Evolutionary conservation across 371 early-diverging fungal species (phyloP), one percentile per base, ranked within the genome.

Genomic region (Mortierella sp.): DNA sequence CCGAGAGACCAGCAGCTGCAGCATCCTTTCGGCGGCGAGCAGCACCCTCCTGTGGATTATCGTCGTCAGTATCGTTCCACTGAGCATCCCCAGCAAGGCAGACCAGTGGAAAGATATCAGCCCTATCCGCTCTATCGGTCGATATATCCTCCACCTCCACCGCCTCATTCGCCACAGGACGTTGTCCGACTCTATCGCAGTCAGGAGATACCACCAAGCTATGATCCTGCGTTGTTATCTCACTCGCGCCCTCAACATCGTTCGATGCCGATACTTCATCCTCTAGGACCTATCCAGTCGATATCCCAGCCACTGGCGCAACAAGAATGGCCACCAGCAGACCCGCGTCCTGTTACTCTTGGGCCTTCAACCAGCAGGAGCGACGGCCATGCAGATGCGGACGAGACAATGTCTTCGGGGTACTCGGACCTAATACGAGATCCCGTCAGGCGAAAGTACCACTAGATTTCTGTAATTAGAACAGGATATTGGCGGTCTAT

Each of bases 391-490:
- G 27, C 12, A 2, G 43, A 71, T 35, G 48, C 12, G 10, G 72
- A 78, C 3, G 73, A 56, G 70, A 68, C 35, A 6, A 10, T 35
- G 24, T 18, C 18, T 21, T 49, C 71, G n/a, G 74, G 43, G n/a
- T 38, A 71, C 41, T 58, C 55, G 29, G 78, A 82, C 1, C 14
- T 75, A 60, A 32, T 75, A 65, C 56, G 78, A 18, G 78, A 77
- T 16, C 72, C 79, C n/a, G 58, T 82, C 44, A 70, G 78, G 54
- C 78, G 78, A 18, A 78, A 78, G 41, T 78, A 75, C 21, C 75
- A 54, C 44, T 82, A 78, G 48, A 21, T 4, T 18, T 18, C 14
- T 44, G 46, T 54, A 32, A 35, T 6, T 5, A 38, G 65, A 35
- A 35, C 35, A 38, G 60, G 2, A 32, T 10, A 11, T 35, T 35